These are phyloP conservation scores for Corylus heterophylla DNA, from an alignment of 306 rosid genomes.

Conservation along the genomic window DNA sequence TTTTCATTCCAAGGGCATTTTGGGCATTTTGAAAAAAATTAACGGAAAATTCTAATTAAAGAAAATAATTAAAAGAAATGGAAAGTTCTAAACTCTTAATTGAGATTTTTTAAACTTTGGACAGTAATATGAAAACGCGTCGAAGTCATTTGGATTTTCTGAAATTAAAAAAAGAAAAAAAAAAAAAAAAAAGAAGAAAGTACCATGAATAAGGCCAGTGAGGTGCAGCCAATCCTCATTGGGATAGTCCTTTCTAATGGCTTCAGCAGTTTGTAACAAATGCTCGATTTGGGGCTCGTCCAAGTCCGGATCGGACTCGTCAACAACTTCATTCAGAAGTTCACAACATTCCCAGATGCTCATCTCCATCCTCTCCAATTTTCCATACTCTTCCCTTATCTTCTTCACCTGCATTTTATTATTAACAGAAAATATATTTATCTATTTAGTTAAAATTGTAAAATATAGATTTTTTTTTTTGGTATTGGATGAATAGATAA, in stretches of 20 bases:
- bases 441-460: too few relatives aligned
- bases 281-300: conserved; percentile 83
- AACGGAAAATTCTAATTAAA: too few relatives aligned
- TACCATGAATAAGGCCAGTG: conserved; percentile 86
- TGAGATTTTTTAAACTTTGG: too few relatives aligned
- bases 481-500: too few relatives aligned
- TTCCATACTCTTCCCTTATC: conserved; percentile 68
- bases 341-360: conserved; percentile 90
- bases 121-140: too few relatives aligned
- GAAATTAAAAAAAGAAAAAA: too few relatives aligned
- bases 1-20: too few relatives aligned
- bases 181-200: not conserved
- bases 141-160: too few relatives aligned
- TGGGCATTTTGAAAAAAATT: too few relatives aligned
- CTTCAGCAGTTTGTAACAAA: conserved; percentile 83
- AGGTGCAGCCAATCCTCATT: conserved; percentile 80
- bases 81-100: too few relatives aligned
- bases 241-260: conserved; percentile 73
- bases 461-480: too few relatives aligned
- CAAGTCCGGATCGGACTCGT: conserved; percentile 85
- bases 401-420: conserved; percentile 52
- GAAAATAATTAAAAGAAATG: too few relatives aligned
- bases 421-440: not conserved
- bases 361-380: conserved; percentile 71
- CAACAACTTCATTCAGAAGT: conserved; percentile 74